phyloP scores from a whole-genome alignment of 2,329 filamentous ascomycete genomes.

The Pseudodiploospora longispora region DNA sequence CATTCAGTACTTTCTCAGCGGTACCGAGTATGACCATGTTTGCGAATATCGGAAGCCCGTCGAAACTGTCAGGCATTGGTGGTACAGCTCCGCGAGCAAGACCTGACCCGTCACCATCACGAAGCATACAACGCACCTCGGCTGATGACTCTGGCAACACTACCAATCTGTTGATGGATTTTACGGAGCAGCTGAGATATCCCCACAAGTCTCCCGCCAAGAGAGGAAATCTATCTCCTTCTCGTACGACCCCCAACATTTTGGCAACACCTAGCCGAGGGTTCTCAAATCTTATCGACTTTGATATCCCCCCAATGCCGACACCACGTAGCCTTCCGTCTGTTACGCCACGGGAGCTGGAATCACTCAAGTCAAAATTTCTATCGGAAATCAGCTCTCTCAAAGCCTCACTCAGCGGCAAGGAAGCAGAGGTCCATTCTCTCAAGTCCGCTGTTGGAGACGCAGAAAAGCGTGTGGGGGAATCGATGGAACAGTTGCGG shows the following conservation, averaged over 20 bases:
- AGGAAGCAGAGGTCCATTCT: conserved; percentile 83
- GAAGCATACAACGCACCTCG: conserved; percentile 26
- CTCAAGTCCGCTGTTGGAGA: conserved; percentile 82
- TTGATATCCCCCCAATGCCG: conserved; percentile 85
- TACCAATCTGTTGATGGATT: conserved; percentile 76
- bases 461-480: conserved; percentile 84
- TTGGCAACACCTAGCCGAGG: conserved; percentile 40
- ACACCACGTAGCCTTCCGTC: conserved; percentile 87
- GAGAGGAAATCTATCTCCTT: conserved; percentile 21
- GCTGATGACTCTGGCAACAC: conserved; percentile 48
- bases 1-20: conserved; percentile 82
- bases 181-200: conserved; percentile 63
- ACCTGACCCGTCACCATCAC: conserved; percentile 26
- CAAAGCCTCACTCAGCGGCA: conserved; percentile 82
- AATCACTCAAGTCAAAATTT: conserved; percentile 84
- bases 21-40: conserved; percentile 83
- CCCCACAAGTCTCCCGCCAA: conserved; percentile 42
- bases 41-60: conserved; percentile 60
- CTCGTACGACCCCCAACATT: conserved; percentile 21
- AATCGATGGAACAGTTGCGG: conserved; percentile 73
- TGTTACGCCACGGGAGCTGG: conserved; percentile 84
- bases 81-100: conserved; percentile 28
- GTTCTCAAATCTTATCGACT: conserved; percentile 61
- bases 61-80: conserved; percentile 38
- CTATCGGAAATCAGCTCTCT: conserved; percentile 92